These are phyloP conservation scores for Ogataea haglerorum DNA, from an alignment of 805 yeast genomes.

Conservation along the genomic window DNA sequence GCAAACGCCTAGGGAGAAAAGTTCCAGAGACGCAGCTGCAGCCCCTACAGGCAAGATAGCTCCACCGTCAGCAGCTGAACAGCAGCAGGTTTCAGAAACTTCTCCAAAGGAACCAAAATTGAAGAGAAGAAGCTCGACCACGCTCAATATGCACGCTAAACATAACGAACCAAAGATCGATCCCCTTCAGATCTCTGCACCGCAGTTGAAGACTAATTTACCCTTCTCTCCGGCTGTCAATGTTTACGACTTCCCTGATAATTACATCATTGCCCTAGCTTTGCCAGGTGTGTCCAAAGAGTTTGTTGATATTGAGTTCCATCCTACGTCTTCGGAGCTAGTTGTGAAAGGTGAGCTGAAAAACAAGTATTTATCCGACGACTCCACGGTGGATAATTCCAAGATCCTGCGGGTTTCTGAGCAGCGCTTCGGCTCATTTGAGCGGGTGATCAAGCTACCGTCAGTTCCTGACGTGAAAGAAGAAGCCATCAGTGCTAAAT, in stretches of 20 bases:
- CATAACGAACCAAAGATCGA: constrained; percentile 27
- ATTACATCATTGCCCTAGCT: constrained; percentile 47
- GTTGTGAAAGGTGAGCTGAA: constrained; percentile 48
- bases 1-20: neutral
- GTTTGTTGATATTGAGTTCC: constrained; percentile 54
- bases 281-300: constrained; percentile 58
- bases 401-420: constrained; percentile 46
- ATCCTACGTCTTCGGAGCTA: constrained; percentile 53
- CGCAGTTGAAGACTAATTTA: constrained; percentile 37
- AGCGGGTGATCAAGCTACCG: constrained; percentile 56
- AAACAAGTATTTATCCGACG: constrained; percentile 36
- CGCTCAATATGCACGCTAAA: constrained; percentile 20
- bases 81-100: neutral
- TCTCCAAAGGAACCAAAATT: neutral
- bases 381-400: constrained; percentile 29
- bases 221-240: constrained; percentile 61
- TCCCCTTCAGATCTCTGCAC: constrained; percentile 44
- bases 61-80: neutral
- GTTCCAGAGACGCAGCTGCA: neutral
- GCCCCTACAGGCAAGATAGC: neutral
- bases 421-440: constrained; percentile 54
- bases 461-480: constrained; percentile 50
- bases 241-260: constrained; percentile 47
- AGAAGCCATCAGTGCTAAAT: constrained; percentile 51
- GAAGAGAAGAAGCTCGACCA: constrained; percentile 15